phyloP scores from a whole-genome alignment of 1,284 basidiomycete genomes.

The Hypsizygus ulmarius region DNA sequence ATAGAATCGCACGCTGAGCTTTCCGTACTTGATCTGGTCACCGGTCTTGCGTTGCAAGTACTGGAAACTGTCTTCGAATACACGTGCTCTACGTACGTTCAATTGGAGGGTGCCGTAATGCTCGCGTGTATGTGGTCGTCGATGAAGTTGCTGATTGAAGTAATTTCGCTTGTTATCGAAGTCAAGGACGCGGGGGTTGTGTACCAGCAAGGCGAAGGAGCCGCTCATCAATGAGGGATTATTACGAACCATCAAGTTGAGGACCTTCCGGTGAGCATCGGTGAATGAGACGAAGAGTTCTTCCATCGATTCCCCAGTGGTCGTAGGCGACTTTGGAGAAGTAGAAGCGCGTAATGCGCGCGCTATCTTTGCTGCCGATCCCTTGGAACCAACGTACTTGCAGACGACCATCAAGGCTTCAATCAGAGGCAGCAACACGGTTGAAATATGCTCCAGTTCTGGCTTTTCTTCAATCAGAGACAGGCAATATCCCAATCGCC shows the following conservation, averaged over 20 bases:
- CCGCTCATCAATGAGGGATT: slow-evolving; percentile 98
- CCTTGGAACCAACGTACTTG: slow-evolving; percentile 82
- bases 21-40: slow-evolving; percentile 97
- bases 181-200: slow-evolving; percentile 96
- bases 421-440: slow-evolving; percentile 87
- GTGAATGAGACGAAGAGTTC: slow-evolving; percentile 95
- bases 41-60: slow-evolving; percentile 87
- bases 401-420: slow-evolving; percentile 98
- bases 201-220: slow-evolving; percentile 93
- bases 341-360: slow-evolving; percentile 55
- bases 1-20: slow-evolving; percentile 95
- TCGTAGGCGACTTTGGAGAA: slow-evolving; percentile 66
- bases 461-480: slow-evolving; percentile 77
- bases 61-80: slow-evolving; percentile 97
- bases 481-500: slow-evolving; percentile 81
- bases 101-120: slow-evolving; percentile 85
- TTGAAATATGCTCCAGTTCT: slow-evolving; percentile 84
- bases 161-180: slow-evolving; percentile 99
- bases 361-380: slow-evolving; percentile 37
- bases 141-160: slow-evolving; percentile 95
- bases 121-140: slow-evolving; percentile 76
- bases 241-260: slow-evolving; percentile 97
- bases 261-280: slow-evolving; percentile 89
- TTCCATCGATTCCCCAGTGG: slow-evolving; percentile 71
- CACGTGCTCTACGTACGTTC: slow-evolving; percentile 89